Base-by-base conservation (phyloP, 306 rosid genomes). In the Vigna nakashimae region DNA sequence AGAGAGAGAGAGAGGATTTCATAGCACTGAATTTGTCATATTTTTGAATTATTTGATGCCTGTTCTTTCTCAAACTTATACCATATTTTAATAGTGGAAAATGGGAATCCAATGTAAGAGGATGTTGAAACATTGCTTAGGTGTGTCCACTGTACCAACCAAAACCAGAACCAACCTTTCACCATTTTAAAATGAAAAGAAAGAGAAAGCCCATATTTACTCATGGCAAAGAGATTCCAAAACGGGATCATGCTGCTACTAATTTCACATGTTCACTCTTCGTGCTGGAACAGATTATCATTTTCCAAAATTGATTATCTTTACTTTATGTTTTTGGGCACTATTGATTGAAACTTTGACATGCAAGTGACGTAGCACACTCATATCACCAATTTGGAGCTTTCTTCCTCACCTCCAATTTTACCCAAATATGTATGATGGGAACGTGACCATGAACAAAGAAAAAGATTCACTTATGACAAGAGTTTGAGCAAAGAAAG, bases 211-310 rank as follows among this genome's bases (percentile, higher is more conserved):
- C 48, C 76, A 57, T 82, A 72, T 71, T 58, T 65, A 58, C 59
- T 34, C 45, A 70, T 69, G 65, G 73, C 75, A 64, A 80, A 70
- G 28, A 73, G 81, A 81, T 69, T 76, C 82, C 64, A 40, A 82
- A 62, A 79, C 42, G 74, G 83, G 85, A 87, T 81, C 81, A 30
- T 45, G 16, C 17, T 76, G 64, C 72, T 76, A 43, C 76, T 75
- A 83, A 74, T 82, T 85, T 86, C 94, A 87, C 93, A 86, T 90
- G 91, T 79, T 85, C 83, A 82, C 86, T 88, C 72, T 7, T 51
- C 69, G n/a, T 22, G 51, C 10, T 74, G 55, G 75, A 78, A 77
- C 69, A 38, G 5, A 40, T 42, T 4, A 65, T 73, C 70, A 65
- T 57, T 63, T 8, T 32, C 22, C 0, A 26, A 63, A 65, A 43